Evolutionary conservation across 1,284 basidiomycete species (phyloP).

Genomic region (Mycosarcoma maydis): DNA sequence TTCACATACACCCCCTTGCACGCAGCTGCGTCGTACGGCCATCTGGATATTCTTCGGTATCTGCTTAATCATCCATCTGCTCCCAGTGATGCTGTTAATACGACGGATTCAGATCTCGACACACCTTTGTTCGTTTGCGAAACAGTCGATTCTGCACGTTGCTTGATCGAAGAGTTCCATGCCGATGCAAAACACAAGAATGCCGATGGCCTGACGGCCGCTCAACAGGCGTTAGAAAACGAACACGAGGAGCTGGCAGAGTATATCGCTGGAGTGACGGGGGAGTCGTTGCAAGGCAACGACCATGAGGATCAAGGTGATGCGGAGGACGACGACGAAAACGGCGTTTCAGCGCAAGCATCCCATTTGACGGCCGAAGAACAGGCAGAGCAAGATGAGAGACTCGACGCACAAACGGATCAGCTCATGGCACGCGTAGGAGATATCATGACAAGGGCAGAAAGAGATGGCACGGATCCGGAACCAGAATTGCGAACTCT

Average conservation of each 20-base stretch:
- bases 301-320: conserved; percentile 30
- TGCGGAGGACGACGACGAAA: conserved; percentile 31
- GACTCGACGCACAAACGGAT: conserved; percentile 41
- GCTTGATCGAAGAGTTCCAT: conserved; percentile 59
- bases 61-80: conserved; percentile 52
- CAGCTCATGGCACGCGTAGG: conserved; percentile 50
- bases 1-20: conserved; percentile 64
- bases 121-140: conserved; percentile 66
- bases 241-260: conserved; percentile 50
- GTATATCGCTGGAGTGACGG: conserved; percentile 53
- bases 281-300: conserved; percentile 33
- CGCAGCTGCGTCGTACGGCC: conserved; percentile 64
- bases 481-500: conserved; percentile 48
- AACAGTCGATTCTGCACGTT: conserved; percentile 44
- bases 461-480: conserved; percentile 51
- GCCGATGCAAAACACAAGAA: conserved; percentile 58
- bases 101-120: conserved; percentile 60
- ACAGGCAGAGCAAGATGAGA: conserved; percentile 28
- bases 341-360: conserved; percentile 11
- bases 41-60: conserved; percentile 55
- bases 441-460: conserved; percentile 49
- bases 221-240: conserved; percentile 56
- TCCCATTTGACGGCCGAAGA: conserved; percentile 11
- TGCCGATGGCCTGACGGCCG: conserved; percentile 54
- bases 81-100: conserved; percentile 44